phyloP scores from a whole-genome alignment of 768 basidiomycete species.

The Asterophora parasitica region DNA sequence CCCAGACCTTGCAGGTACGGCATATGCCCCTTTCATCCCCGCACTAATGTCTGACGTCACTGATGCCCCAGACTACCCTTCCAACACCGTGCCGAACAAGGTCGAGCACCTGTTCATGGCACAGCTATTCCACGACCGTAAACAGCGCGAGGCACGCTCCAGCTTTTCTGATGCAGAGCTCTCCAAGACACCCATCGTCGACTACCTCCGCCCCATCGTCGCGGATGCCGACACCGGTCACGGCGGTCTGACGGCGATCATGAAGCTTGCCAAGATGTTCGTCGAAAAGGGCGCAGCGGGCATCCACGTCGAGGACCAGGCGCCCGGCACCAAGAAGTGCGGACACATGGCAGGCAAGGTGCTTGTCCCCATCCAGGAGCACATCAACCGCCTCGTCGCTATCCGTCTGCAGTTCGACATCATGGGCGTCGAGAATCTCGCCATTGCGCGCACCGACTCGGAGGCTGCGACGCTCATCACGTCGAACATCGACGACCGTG shows the following conservation, averaged over 20 bases:
- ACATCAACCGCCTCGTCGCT: constrained; percentile 96
- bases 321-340: constrained; percentile 95
- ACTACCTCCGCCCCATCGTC: constrained; percentile 91
- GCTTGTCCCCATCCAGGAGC: constrained; percentile 94
- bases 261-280: constrained; percentile 99
- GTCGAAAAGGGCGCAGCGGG: constrained; percentile 98
- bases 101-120: constrained; percentile 98
- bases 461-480: constrained; percentile 97
- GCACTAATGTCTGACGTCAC: not conserved
- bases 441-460: constrained; percentile 92
- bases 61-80: constrained; percentile 75
- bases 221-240: constrained; percentile 99
- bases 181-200: constrained; percentile 63
- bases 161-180: constrained; percentile 67
- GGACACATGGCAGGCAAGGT: constrained; percentile 96
- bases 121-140: constrained; percentile 98
- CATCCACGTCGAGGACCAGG: constrained; percentile 97
- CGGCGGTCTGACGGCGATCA: constrained; percentile 94
- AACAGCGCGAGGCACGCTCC: constrained; percentile 81
- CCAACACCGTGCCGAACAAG: constrained; percentile 98
- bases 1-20: constrained; percentile 89
- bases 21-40: too few relatives aligned
- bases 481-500: constrained; percentile 94
- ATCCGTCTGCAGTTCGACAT: constrained; percentile 97
- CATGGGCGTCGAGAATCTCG: constrained; percentile 95